Base-by-base conservation (phyloP, 257 asterid genomes). In the Capsicum baccatum region DNA sequence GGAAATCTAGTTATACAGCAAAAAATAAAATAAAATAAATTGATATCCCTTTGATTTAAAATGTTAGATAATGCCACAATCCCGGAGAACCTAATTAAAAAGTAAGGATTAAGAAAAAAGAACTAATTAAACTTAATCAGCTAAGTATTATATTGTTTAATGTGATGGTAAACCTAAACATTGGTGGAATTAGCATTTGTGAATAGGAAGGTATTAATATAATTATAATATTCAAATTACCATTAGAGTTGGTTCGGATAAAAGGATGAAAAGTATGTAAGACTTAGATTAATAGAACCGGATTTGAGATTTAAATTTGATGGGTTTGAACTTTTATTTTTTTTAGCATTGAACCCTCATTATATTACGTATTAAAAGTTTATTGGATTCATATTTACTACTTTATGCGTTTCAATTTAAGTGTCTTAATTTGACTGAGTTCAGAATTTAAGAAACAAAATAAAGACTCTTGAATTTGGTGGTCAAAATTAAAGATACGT, bases 1-100 rank as follows among this genome's bases (percentile, higher is more conserved):
- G 83, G 85, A 71, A 37, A 63, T 81, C 79, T 74, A 71, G 79
- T 54, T 74, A 59, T 81, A 70, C 42, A 63, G 81, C 78, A 63
- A 62, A 85, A 57, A 66, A 33, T 39, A 2, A 39, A 39, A 39
- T 39, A 12, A 13, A 33, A 66, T 9, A 66, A 58, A 44, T 15
- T 33, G 7, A 6, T 26, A 14, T 54, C 81, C 63, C 9, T 78
- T 78, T 52, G 33, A 66, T 78, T 78, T 52, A 26, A 13, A 21
- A 78, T 78, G 81, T 14, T 26, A 66, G 82, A 52, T 48, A 66
- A 63, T 33, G 73, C 37, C n/a, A 12, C 79, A 39, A 59, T 37
- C 42, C 19, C 44, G 9, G 62, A 11, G 67, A 63, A 78, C 59
- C 12, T 79, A 15, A 50, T n/a, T 48, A 60, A 82, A 19, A 15